A percentile compares a stretch with the other conserved stretches of the same genome.
Conservation (phyloP, 78 protist species). For the Andalucia godoyi region DNA sequence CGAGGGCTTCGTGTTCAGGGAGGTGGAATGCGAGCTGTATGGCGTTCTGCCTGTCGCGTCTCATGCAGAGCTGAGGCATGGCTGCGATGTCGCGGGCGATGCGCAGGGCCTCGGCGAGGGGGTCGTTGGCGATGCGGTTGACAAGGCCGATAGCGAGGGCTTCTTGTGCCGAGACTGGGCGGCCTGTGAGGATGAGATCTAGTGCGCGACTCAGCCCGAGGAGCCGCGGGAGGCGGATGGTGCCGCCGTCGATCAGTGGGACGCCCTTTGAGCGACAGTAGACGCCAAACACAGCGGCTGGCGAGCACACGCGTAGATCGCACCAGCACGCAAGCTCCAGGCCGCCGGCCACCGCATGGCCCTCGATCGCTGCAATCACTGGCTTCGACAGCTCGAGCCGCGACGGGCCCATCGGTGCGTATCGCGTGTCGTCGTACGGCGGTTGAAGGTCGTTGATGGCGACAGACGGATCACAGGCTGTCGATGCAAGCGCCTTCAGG, state of each 20-base stretch:
- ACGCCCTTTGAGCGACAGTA: conserved; percentile 65
- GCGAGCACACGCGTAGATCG: conserved; percentile 28
- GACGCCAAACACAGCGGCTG: conserved; percentile 34
- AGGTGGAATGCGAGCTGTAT: too few relatives aligned
- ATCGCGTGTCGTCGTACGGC: not conserved
- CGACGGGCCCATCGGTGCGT: conserved; percentile 58
- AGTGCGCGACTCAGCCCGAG: conserved; percentile 49
- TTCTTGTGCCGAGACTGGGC: conserved; percentile 29
- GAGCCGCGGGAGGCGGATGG: conserved; percentile 57
- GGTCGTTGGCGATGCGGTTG: not conserved
- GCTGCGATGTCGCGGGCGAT: too few relatives aligned
- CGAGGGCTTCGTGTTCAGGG: too few relatives aligned
- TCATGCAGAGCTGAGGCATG: too few relatives aligned
- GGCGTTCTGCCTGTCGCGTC: too few relatives aligned
- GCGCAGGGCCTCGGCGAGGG: too few relatives aligned
- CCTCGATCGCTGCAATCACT: conserved; percentile 33
- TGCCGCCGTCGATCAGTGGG: conserved; percentile 74
- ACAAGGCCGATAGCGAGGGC: conserved; percentile 29
- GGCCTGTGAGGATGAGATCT: conserved; percentile 61
- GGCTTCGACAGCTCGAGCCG: conserved; percentile 47
- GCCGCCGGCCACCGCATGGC: conserved; percentile 70
- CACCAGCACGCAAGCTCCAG: conserved; percentile 65
- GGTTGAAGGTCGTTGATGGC: conserved; percentile 1
- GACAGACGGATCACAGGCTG: not conserved
- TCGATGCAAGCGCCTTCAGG: conserved; percentile 37